Conservation (phyloP, 2,329 filamentous ascomycete genomes). For the Aspergillus clavatus region DNA sequence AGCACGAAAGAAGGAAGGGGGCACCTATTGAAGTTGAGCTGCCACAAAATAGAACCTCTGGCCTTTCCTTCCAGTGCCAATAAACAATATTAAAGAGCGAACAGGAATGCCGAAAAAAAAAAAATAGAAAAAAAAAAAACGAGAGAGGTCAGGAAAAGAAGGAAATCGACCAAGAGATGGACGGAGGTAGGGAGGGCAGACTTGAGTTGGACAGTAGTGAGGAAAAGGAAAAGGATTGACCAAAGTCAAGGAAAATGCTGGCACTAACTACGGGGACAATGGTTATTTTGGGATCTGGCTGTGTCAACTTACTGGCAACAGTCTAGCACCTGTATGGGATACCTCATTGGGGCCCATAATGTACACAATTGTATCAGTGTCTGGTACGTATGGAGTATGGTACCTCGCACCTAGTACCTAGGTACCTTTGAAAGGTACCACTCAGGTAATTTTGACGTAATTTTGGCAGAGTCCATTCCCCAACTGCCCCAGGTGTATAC, state of each 20-base stretch:
- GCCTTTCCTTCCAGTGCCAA: neutral
- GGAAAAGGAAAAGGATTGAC: constrained; percentile 24
- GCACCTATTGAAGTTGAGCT: constrained; percentile 1
- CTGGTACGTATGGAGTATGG: neutral
- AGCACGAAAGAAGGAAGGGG: constrained; percentile 24
- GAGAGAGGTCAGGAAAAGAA: constrained; percentile 6
- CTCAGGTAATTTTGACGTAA: neutral
- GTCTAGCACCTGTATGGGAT: constrained; percentile 8
- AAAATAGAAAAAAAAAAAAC: constrained; percentile 12
- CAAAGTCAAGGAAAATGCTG: constrained; percentile 12
- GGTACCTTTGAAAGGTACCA: no score
- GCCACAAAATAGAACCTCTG: neutral
- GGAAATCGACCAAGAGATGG: constrained; percentile 15
- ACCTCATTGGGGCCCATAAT: neutral
- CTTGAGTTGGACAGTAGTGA: constrained; percentile 20
- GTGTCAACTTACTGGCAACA: constrained; percentile 16
- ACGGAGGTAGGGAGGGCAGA: constrained; percentile 23
- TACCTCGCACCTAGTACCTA: no score
- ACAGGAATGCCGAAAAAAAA: neutral
- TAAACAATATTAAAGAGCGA: neutral
- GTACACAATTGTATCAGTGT: neutral
- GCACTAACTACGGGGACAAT: constrained; percentile 15
- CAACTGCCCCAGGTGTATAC: no score
- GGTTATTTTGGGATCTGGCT: constrained; percentile 30
- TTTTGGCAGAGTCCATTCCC: no score